Evolutionary conservation across 164 flowering plant species (phyloP).

Genomic region (Santalum album): DNA sequence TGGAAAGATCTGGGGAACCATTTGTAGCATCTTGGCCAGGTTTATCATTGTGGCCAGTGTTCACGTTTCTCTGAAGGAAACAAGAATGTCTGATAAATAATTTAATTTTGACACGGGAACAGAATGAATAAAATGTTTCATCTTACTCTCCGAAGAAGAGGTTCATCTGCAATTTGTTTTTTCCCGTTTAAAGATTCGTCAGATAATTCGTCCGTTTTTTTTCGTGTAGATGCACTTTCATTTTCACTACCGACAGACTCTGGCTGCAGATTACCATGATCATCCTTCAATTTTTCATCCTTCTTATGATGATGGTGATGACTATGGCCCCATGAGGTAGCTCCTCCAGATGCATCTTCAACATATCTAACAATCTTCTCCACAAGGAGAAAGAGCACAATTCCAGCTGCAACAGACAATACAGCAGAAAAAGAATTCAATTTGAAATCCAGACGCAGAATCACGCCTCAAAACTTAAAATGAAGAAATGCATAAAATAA

Average conservation of each 20-base stretch:
- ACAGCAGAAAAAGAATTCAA: constrained; percentile 12
- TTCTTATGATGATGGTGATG: constrained; percentile 63
- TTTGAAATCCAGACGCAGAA: too few relatives aligned
- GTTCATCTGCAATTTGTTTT: constrained; percentile 15
- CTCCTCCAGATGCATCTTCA: constrained; percentile 59
- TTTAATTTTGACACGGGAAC: too few relatives aligned
- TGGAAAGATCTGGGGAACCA: constrained; percentile 8
- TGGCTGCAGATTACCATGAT: constrained; percentile 15
- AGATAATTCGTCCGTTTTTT: constrained; percentile 20
- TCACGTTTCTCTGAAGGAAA: constrained; percentile 48
- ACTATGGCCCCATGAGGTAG: constrained; percentile 37
- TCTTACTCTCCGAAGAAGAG: constrained; percentile 52
- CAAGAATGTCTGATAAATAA: too few relatives aligned
- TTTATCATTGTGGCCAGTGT: constrained; percentile 23
- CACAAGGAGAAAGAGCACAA: constrained; percentile 82
- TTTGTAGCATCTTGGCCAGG: constrained; percentile 22
- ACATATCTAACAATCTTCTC: constrained; percentile 94
- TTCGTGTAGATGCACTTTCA: constrained; percentile 14
- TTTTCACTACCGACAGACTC: constrained; percentile 17
- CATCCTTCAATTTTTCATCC: constrained; percentile 37
- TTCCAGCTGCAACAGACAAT: constrained; percentile 70
- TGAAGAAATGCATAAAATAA: too few relatives aligned
- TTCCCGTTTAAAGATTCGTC: constrained; percentile 21
- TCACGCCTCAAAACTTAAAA: too few relatives aligned
- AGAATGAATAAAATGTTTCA: too few relatives aligned